These are phyloP conservation scores for Gaeumannomyces sp. DNA, from an alignment of 2,329 filamentous ascomycete genomes.

Conservation along the genomic window DNA sequence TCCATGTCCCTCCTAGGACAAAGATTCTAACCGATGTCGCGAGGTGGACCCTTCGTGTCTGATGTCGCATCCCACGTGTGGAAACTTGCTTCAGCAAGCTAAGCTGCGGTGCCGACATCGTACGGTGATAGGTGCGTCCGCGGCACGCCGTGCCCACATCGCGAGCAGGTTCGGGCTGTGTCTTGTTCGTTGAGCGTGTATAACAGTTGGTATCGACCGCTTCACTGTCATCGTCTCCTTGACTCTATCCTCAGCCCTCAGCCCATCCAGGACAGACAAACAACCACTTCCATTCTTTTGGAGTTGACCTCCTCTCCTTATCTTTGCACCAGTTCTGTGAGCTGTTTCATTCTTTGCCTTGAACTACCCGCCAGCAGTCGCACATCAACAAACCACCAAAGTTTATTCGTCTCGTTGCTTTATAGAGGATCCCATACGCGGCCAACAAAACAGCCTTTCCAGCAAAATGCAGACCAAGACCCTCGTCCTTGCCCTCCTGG, in stretches of 20 bases:
- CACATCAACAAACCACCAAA: too few species aligned
- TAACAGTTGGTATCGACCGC: not conserved
- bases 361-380: not conserved
- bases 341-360: not conserved
- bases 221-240: not conserved
- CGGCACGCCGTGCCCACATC: too few species aligned
- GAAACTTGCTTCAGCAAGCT: not conserved
- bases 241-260: not conserved
- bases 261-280: not conserved
- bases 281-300: conserved; percentile 5
- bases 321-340: not conserved
- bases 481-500: conserved; percentile 19
- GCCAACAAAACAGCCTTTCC: not conserved
- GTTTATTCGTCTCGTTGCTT: not conserved
- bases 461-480: conserved; percentile 15
- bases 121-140: not conserved
- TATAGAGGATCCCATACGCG: not conserved
- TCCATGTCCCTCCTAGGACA: not conserved
- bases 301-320: conserved; percentile 5
- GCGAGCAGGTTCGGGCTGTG: not conserved
- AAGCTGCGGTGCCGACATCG: not conserved
- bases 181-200: not conserved
- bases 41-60: not conserved
- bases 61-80: not conserved
- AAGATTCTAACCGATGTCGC: not conserved